Evolutionary conservation across 2,329 filamentous ascomycete genomes (phyloP), one percentile per base, ranked within the genome.

Genomic region (Epichloe amarillans): DNA sequence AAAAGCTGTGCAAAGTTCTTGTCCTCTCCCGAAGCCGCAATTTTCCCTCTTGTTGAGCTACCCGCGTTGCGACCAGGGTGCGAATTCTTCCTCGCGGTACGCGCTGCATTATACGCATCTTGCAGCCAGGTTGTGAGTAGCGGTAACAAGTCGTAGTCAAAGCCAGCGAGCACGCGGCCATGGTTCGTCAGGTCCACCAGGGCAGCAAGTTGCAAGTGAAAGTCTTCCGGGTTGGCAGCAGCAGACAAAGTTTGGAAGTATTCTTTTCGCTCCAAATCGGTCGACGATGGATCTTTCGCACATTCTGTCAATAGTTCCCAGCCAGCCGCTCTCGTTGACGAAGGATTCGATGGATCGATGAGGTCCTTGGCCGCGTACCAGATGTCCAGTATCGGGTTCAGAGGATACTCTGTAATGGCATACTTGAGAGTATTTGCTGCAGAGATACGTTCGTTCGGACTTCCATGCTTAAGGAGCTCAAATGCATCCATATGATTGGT

Each of bases 281-380:
- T 82, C 5, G 80, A 78, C 5, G 75, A 72, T 5, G 72, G 65
- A 60, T 84, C 77, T 58, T 80, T 79, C 51, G 79, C 80, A 58
- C 82, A 86, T 59, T 82, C 80, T 26, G 75, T 77, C 42, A 86
- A 66, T 11, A 86, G 72, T 56, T 79, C 77, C 75, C 82, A 85
- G 17, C 80, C 83, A n/a, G 77, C 75, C 46, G 68, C 66, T 26
- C 83, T 75, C 55, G 75, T 73, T 30, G 72, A 64, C 4, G 62
- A 62, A n/a, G 78, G 64, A 50, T 83, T 82, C 21, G 67, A 63
- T 6, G 74, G 66, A 30, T 82, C 72, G 52, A 85, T 79, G 52
- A 86, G 68, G 58, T 85, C 81, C 61, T 81, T 82, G 44, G 74
- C 80, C 14, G 79, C 78, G 55, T 80, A 75, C 79, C 82, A 86